phyloP scores from a whole-genome alignment of 306 rosid genomes.

The Lathyrus tuberosus region DNA sequence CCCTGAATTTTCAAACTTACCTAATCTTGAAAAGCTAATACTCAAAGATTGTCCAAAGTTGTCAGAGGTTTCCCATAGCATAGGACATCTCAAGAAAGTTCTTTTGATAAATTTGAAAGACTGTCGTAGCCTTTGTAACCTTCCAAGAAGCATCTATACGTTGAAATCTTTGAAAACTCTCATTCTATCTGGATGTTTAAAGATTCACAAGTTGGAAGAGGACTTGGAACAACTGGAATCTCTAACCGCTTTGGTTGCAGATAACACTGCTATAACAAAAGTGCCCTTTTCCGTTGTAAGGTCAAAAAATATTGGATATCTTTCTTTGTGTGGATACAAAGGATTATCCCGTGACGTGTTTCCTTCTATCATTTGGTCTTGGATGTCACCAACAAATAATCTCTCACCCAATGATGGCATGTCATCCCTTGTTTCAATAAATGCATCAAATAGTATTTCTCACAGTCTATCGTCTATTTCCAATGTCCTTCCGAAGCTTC shows the following conservation, averaged over 20 bases:
- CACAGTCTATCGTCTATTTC: not conserved
- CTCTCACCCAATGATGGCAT: not conserved
- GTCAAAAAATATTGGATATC: constrained; percentile 30
- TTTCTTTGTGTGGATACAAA: constrained; percentile 46
- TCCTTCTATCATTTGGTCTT: constrained; percentile 40
- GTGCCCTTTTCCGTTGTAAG: constrained; percentile 34
- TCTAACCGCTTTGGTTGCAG: constrained; percentile 32
- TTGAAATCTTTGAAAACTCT: constrained; percentile 37
- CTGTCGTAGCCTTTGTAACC: constrained; percentile 29
- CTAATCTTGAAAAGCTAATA: constrained; percentile 44
- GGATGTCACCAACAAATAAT: constrained; percentile 24
- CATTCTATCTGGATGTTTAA: constrained; percentile 42
- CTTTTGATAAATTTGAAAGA: constrained; percentile 38
- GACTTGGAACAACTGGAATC: constrained; percentile 38
- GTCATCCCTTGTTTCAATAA: constrained; percentile 7
- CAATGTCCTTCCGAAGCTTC: not conserved
- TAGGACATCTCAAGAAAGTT: constrained; percentile 31
- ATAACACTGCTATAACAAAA: constrained; percentile 43
- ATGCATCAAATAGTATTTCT: not conserved
- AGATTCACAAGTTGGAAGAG: constrained; percentile 40
- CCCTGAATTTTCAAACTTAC: constrained; percentile 47
- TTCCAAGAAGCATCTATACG: constrained; percentile 44
- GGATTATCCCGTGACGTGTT: constrained; percentile 34
- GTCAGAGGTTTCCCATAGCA: not conserved
- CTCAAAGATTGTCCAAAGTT: constrained; percentile 42